Base-by-base conservation (phyloP, 805 yeast species). In the Kazachstania viticola region DNA sequence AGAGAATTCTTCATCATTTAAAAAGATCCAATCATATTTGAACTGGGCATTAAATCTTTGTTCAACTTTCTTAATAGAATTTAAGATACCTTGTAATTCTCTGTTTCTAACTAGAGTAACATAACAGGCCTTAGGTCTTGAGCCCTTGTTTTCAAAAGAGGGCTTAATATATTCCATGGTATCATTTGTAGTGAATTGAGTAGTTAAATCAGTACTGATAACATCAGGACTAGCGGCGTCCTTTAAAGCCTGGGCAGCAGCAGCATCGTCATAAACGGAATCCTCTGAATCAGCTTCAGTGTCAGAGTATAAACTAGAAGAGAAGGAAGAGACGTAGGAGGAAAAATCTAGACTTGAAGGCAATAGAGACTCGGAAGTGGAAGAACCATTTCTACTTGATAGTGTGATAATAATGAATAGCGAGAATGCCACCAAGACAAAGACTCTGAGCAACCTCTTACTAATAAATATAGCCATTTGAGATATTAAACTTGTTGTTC, bases 11-110 rank as follows among this genome's bases (percentile, higher is more conserved):
- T 59, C 62, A 52, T 88, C 88, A 58, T 87, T 87, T 44, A 88
- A 61, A 56, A 87, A 87, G 12, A 85, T 87, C 95, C 95, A 87
- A 52, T 84, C 94, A 54, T 87, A 87, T 42, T 80, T 72, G 59
- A 50, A 85, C 39, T 75, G 63, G 30, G 58, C 54, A 61, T 88
- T 85, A 62, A 85, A 85, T 34, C 87, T 69, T 54, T 79, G 83
- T 62, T 83, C 94, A 24, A 82, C 70, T 36, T 69, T 64, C 35
- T 77, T 66, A 37, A 84, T 76, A 5, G 91, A 73, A 29, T 61
- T 65, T 22, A 77, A 40, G 31, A 80, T 60, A n/a, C 63, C 65
- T 42, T 61, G 49, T 38, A 79, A 51, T 45, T 82, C 94, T 17
- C 59, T 47, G 56, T 82, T 76, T 48, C 91, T 66, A 22, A 83